Percentiles rank a stretch among this genome's conserved stretches.
These are phyloP conservation scores for Mycena albidolilacea DNA, from an alignment of 768 basidiomycete genomes.

Conservation along the genomic window DNA sequence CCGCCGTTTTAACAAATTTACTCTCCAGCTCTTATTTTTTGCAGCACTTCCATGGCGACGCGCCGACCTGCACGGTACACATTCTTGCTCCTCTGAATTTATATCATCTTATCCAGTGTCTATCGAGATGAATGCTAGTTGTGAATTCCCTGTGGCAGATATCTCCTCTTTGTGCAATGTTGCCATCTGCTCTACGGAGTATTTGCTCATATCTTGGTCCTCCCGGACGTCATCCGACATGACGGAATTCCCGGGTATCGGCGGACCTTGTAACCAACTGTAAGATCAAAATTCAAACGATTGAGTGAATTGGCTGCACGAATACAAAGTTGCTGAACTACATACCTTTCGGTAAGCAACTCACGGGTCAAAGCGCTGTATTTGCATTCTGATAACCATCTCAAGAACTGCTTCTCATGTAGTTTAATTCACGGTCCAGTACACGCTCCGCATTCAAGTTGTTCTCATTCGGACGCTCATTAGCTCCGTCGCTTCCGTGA, in stretches of 20 bases:
- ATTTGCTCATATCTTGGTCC: no score
- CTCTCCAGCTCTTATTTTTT: no score
- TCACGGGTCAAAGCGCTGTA: background rate
- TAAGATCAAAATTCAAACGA: no score
- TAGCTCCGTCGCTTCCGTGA: constrained; percentile 83
- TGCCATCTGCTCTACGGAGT: background rate
- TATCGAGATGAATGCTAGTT: background rate
- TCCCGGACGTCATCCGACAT: background rate
- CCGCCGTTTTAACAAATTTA: no score
- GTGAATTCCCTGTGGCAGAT: no score
- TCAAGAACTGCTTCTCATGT: background rate
- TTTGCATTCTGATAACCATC: background rate
- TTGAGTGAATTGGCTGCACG: no score
- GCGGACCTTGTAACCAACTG: background rate
- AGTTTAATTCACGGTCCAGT: background rate
- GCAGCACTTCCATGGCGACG: background rate
- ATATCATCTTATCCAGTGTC: background rate
- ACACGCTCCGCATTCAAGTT: background rate
- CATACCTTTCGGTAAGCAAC: background rate
- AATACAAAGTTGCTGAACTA: background rate
- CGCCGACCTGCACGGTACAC: background rate
- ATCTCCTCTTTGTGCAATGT: no score
- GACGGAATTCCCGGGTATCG: background rate
- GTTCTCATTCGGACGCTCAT: background rate
- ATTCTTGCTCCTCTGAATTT: background rate